These are phyloP conservation scores for Aspergillus terreus DNA, from an alignment of 2,329 filamentous ascomycete species.

Conservation along the genomic window DNA sequence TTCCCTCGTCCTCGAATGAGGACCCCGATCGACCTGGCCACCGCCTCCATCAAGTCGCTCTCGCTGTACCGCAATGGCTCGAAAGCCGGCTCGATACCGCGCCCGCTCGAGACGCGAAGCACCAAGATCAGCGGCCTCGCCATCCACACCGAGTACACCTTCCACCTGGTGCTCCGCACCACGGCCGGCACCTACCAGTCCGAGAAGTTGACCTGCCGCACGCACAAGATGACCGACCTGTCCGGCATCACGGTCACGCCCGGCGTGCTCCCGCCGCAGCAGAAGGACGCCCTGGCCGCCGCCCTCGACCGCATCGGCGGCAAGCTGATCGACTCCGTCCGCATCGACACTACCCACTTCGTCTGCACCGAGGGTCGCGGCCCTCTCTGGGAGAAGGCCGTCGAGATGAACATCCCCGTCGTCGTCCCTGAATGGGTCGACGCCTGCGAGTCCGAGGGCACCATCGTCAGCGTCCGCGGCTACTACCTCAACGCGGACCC, in stretches of 20 bases:
- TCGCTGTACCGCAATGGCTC: conserved; percentile 93
- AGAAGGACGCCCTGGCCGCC: conserved; percentile 67
- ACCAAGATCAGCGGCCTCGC: conserved; percentile 96
- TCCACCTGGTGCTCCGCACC: conserved; percentile 87
- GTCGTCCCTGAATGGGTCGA: conserved; percentile 96
- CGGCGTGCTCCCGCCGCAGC: conserved; percentile 71
- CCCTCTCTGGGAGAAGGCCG: conserved; percentile 88
- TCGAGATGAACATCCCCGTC: conserved; percentile 96
- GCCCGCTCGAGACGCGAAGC: conserved; percentile 79
- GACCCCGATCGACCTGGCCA: conserved; percentile 91
- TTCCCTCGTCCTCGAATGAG: conserved; percentile 97
- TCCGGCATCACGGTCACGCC: conserved; percentile 93
- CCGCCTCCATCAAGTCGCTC: conserved; percentile 83
- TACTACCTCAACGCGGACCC: conserved; percentile 91
- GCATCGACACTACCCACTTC: conserved; percentile 98
- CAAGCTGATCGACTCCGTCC: conserved; percentile 81
- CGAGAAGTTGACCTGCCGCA: conserved; percentile 79
- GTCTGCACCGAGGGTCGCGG: conserved; percentile 92
- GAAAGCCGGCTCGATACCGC: conserved; percentile 92
- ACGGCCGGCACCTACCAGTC: conserved; percentile 82
- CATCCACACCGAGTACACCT: conserved; percentile 94
- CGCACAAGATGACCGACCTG: conserved; percentile 98
- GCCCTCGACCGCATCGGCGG: conserved; percentile 87
- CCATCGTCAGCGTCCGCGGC: conserved; percentile 88
- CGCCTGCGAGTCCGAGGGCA: conserved; percentile 88